Evolutionary conservation across 106 monocot genomes (phyloP).

Genomic region (Dioscorea zingiberensis): DNA sequence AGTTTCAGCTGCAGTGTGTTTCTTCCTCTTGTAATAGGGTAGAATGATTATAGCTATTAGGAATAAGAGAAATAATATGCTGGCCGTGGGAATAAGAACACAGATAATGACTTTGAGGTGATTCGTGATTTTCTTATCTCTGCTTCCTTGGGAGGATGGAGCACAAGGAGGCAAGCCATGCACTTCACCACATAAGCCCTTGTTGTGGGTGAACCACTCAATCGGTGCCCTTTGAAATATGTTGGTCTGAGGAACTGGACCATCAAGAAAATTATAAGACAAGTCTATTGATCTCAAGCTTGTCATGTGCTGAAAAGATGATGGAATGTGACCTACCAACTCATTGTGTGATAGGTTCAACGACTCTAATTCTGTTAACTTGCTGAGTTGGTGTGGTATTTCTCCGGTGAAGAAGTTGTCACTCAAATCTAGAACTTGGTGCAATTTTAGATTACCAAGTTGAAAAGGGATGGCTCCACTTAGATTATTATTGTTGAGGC

Average conservation of each 20-base stretch:
- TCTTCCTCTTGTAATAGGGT: not conserved
- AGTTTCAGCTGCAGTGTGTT: not conserved
- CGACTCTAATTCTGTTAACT: not conserved
- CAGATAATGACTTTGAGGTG: not conserved
- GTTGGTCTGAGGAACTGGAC: conserved; percentile 10
- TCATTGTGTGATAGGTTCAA: conserved; percentile 28
- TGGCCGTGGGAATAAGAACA: not conserved
- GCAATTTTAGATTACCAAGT: conserved; percentile 16
- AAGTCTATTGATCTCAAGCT: conserved; percentile 13
- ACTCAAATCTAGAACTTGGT: conserved; percentile 17
- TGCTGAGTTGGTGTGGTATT: conserved; percentile 10
- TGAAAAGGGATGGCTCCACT: conserved; percentile 17
- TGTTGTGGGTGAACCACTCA: conserved; percentile 18
- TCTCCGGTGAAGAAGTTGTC: conserved; percentile 10
- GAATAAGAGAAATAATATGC: not conserved
- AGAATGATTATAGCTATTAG: not conserved
- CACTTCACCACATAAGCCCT: conserved; percentile 22
- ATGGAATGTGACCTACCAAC: conserved; percentile 10
- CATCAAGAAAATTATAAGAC: conserved; percentile 20
- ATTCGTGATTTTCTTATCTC: not conserved
- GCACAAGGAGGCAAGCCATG: conserved; percentile 13
- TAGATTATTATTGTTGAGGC: conserved; percentile 9
- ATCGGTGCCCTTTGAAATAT: conserved; percentile 7
- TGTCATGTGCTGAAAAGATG: conserved; percentile 8
- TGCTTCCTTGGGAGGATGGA: not conserved